Evolutionary conservation across 257 asterid genomes (phyloP).

Genomic region (Misopates orontium): DNA sequence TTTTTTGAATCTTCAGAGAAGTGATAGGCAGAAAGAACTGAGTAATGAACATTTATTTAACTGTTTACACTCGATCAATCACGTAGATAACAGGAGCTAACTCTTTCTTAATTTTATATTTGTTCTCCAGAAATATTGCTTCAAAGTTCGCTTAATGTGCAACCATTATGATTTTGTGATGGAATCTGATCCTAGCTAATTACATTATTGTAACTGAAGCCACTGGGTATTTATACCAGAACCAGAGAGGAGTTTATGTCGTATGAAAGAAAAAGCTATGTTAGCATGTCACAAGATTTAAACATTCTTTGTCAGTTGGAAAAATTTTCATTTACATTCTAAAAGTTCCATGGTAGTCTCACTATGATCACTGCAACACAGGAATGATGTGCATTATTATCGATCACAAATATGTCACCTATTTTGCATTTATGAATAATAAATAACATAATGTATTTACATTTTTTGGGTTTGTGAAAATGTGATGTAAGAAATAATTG

Average conservation of each 20-base stretch:
- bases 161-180: neutral
- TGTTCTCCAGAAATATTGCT: neutral
- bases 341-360: neutral
- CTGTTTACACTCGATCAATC: slow-evolving; percentile 2
- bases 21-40: neutral
- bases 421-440: neutral
- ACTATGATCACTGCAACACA: neutral
- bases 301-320: slow-evolving; percentile 5
- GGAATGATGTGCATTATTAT: too few species aligned
- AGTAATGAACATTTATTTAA: too few species aligned
- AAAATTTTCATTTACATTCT: neutral
- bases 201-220: too few species aligned
- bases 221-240: neutral
- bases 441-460: slow-evolving; percentile 13
- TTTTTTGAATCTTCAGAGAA: neutral
- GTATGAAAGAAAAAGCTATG: neutral
- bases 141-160: neutral
- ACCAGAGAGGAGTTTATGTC: neutral
- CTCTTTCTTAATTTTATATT: neutral
- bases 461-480: slow-evolving; percentile 7
- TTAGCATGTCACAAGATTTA: neutral
- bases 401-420: neutral
- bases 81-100: slow-evolving; percentile 1
- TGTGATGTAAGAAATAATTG: slow-evolving; percentile 24
- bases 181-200: slow-evolving; percentile 3